phyloP scores from a whole-genome alignment of 2,329 filamentous ascomycete species.

The Rhytidhysteron rufulum region DNA sequence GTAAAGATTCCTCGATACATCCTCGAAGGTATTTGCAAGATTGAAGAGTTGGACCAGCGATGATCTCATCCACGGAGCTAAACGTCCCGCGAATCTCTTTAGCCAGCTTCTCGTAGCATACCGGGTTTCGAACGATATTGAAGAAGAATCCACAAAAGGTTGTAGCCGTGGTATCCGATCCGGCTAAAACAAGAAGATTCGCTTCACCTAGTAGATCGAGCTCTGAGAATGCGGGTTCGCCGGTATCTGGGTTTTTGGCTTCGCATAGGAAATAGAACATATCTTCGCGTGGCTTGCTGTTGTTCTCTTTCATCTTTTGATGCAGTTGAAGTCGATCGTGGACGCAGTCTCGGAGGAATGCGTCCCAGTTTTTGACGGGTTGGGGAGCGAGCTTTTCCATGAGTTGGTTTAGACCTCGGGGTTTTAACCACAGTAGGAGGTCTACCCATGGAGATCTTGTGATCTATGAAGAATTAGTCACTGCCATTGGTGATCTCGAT shows the following conservation, averaged over 20 bases:
- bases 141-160: slow-evolving; percentile 9
- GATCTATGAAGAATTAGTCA: too few relatives aligned
- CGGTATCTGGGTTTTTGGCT: slow-evolving; percentile 37
- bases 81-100: slow-evolving; percentile 10
- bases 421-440: slow-evolving; percentile 8
- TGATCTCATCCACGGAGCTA: too few relatives aligned
- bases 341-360: neutral
- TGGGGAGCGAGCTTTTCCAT: neutral
- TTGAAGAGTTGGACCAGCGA: slow-evolving; percentile 6
- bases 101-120: slow-evolving; percentile 4
- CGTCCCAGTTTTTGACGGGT: neutral
- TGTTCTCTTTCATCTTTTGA: neutral
- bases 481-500: too few relatives aligned
- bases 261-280: slow-evolving; percentile 40
- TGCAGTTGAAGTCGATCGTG: neutral
- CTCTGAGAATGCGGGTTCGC: slow-evolving; percentile 24
- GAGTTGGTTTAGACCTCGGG: slow-evolving; percentile 4
- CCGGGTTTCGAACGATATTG: slow-evolving; percentile 7
- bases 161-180: slow-evolving; percentile 9
- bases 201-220: too few relatives aligned
- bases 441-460: slow-evolving; percentile 3
- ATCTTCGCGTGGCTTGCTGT: slow-evolving; percentile 23
- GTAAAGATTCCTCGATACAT: slow-evolving; percentile 15
- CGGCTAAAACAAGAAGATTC: slow-evolving; percentile 9
- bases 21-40: slow-evolving; percentile 14